Base-by-base conservation (phyloP, 2,329 filamentous ascomycete genomes). In the Ophiosphaerella korrae region DNA sequence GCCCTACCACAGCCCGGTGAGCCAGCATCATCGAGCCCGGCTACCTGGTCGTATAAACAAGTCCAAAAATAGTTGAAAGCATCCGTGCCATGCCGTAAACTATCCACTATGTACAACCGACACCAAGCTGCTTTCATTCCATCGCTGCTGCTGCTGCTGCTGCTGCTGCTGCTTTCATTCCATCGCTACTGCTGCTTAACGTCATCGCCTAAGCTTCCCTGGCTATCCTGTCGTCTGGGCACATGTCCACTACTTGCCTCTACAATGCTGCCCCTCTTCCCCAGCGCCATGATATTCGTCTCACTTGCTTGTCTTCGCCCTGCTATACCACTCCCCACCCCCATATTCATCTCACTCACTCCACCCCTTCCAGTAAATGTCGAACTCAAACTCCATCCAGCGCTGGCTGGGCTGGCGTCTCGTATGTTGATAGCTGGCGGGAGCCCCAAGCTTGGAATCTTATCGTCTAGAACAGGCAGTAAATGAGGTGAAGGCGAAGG, bases 381-480 rank as follows among this genome's bases (percentile, higher is more conserved):
- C 8, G 64, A 63, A 26, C 62, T 60, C 8, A 65, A 31, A 1
- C 49, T 56, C 68, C 70, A 70, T 3, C 63, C 66, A n/a, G 52
- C 42, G n/a, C 37, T 54, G 7, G 59, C 66, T 0, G 70, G 70
- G 50, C 69, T 73, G 3, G 68, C 71, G 23, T 71, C 68, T 7
- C 66, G 53, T 40, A 73, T 67, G 34, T 58, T 71, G 16, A 74
- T 72, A n/a, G 70, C 67, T 9, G 75, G 75, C 13, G 77, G 77
- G 29, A 79, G 53, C 11, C 72, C 70, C 50, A 79, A 62, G 5
- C 64, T 74, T 7, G 77, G 77, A 16, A 79, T 75, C 53, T 76
- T 75, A 29, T 67, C 62, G 24, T 74, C 70, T 5, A 67, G 57
- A 7, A 73, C 65, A 1, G 71, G 70, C 6, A 60, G 35, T 5